Evolutionary conservation across 2,329 filamentous ascomycete genomes (phyloP).

Genomic region (Colletotrichum endophyticum): DNA sequence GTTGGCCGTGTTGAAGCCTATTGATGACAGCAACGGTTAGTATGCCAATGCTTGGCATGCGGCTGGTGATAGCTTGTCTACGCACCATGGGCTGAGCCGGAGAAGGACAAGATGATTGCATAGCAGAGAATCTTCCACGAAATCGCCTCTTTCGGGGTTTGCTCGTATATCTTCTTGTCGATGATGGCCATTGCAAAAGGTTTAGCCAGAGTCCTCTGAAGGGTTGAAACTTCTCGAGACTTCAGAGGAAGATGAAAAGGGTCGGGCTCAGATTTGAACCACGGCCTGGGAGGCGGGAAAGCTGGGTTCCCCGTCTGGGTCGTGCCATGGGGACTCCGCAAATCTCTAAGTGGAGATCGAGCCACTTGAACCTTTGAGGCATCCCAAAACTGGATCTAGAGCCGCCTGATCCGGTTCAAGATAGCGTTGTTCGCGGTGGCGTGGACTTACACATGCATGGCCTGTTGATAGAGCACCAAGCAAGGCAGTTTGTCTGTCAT

Average conservation of each 20-base stretch:
- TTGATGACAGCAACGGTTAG: background rate
- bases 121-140: background rate
- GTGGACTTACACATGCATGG: background rate
- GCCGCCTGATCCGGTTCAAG: background rate
- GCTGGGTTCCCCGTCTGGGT: background rate
- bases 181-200: background rate
- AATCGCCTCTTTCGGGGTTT: background rate
- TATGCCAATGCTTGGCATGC: background rate
- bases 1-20: background rate
- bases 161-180: background rate
- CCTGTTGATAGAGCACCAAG: too few relatives aligned
- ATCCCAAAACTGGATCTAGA: background rate
- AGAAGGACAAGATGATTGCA: background rate
- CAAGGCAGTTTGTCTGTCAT: background rate
- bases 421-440: background rate
- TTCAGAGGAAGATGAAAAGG: background rate
- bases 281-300: background rate
- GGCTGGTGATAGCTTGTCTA: background rate
- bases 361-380: background rate
- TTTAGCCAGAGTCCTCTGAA: fast-evolving
- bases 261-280: background rate
- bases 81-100: background rate
- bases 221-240: background rate
- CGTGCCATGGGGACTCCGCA: background rate
- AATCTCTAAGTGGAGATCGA: background rate